Percentiles rank a stretch among this genome's conserved stretches.
phyloP scores from a whole-genome alignment of 2,329 filamentous ascomycete species.

The Ceratocystis albifundus region DNA sequence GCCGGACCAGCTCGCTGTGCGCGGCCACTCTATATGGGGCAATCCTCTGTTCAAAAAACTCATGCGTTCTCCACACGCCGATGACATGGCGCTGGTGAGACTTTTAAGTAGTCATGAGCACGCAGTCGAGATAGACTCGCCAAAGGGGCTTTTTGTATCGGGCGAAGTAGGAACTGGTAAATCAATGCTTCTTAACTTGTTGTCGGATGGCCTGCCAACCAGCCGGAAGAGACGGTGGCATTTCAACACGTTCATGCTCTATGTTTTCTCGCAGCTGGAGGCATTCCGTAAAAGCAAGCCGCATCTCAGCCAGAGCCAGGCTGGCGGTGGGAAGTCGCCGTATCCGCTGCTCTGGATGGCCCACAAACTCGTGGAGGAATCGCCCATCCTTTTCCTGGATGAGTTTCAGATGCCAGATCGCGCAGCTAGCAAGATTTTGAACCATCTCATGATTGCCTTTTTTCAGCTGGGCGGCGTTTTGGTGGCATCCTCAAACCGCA shows the following conservation, averaged over 20 bases:
- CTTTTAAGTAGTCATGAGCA: constrained; percentile 60
- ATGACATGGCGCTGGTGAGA: constrained; percentile 45
- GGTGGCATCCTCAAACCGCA: constrained; percentile 68
- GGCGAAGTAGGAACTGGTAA: constrained; percentile 77
- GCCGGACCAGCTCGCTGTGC: constrained; percentile 35
- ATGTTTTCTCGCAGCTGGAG: constrained; percentile 62
- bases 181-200: constrained; percentile 70
- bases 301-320: constrained; percentile 18
- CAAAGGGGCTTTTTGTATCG: constrained; percentile 63
- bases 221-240: constrained; percentile 65
- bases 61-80: constrained; percentile 33
- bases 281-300: constrained; percentile 38
- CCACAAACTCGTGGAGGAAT: constrained; percentile 61
- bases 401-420: constrained; percentile 76
- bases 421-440: constrained; percentile 66
- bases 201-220: constrained; percentile 67
- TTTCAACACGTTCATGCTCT: constrained; percentile 78
- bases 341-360: constrained; percentile 64
- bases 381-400: constrained; percentile 67
- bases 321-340: constrained; percentile 33
- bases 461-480: constrained; percentile 74
- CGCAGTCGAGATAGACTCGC: constrained; percentile 59
- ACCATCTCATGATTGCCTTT: constrained; percentile 65
- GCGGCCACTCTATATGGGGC: constrained; percentile 44
- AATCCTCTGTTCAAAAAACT: constrained; percentile 50